Base-by-base conservation (phyloP, 2,329 filamentous ascomycete species). In the Neopestalotiopsis sp. region DNA sequence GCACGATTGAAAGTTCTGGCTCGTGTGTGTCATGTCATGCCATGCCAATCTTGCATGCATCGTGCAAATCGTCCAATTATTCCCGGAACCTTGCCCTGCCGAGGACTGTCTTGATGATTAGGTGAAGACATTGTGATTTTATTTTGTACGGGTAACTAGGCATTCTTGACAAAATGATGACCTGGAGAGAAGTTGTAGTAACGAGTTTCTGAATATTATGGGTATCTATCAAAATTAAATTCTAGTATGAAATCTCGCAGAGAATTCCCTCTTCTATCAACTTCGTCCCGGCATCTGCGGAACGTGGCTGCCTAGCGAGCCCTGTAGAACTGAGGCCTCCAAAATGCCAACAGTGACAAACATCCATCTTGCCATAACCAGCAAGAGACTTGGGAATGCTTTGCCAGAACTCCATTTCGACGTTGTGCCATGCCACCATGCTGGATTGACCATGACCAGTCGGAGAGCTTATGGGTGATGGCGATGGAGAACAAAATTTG, bases 161-260 rank as follows among this genome's bases (percentile, higher is more conserved):
- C 6, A 38, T 38, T 10, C 6, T 38, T 7, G 10, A 38, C 34
- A 38, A 10, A 38, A 38, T 10, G 10, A 38, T 7, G 6, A 38
- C 34, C 34, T 7, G 6, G 34, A 38, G 6, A 28, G 34, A 6
- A 7, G 5, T 53, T 53, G n/a, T 2, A 9, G 9, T 53, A 53
- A 53, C 24, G 10, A 38, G 14, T 53, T 53, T 53, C 17, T 53
- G 14, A 53, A 17, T 53, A 53, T 53, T 53, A 53, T 53, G 45
- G 45, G 45, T 53, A 53, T 53, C 45, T 53, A 53, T 20, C 45
- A 53, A 53, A 53, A 53, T 53, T 24, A 53, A 28, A 53, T 53
- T 53, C 45, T 53, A 53, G 45, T 53, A 10, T 53, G 45, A 53
- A 53, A 53, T 53, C 45, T 53, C 17, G 45, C 45, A 20, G 14